phyloP scores from a whole-genome alignment of 2,329 filamentous ascomycete species.

The Botrytis squamosa region DNA sequence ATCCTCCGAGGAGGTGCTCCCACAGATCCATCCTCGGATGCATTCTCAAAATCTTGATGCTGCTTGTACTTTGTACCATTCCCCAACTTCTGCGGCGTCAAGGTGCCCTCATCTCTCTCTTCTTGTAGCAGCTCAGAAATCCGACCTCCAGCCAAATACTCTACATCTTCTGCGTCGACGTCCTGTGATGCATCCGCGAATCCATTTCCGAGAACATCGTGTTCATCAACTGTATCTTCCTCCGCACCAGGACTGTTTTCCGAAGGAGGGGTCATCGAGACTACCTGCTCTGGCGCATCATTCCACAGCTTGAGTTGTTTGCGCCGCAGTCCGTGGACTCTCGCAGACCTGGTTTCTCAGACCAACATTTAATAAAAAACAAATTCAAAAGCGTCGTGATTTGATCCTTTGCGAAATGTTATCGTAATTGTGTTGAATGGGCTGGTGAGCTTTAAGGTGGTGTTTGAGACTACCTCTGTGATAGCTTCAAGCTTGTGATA shows the following conservation, averaged over 20 bases:
- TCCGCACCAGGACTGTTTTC: constrained; percentile 60
- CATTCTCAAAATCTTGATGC: constrained; percentile 44
- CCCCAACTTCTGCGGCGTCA: constrained; percentile 35
- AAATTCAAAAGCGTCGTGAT: background rate
- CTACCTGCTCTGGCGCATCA: constrained; percentile 37
- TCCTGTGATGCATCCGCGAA: constrained; percentile 6
- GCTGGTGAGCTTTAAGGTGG: background rate
- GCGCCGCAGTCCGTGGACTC: constrained; percentile 34
- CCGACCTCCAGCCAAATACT: constrained; percentile 40
- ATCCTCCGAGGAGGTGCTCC: constrained; percentile 54
- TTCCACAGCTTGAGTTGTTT: constrained; percentile 32
- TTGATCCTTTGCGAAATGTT: background rate
- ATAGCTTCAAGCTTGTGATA: constrained; percentile 15
- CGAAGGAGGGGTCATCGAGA: constrained; percentile 69
- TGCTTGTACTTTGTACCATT: constrained; percentile 41
- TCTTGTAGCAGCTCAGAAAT: constrained; percentile 36
- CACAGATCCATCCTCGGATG: constrained; percentile 54
- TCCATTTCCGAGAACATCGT: constrained; percentile 44
- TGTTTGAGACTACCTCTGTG: constrained; percentile 11
- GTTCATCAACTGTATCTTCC: constrained; percentile 53
- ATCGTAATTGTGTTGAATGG: background rate
- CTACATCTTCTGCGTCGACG: constrained; percentile 26
- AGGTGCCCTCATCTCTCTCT: constrained; percentile 30
- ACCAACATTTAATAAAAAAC: constrained; percentile 24
- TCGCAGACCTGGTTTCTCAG: constrained; percentile 27